Base-by-base conservation (phyloP, 768 basidiomycete species). In the Grammothele lineata region DNA sequence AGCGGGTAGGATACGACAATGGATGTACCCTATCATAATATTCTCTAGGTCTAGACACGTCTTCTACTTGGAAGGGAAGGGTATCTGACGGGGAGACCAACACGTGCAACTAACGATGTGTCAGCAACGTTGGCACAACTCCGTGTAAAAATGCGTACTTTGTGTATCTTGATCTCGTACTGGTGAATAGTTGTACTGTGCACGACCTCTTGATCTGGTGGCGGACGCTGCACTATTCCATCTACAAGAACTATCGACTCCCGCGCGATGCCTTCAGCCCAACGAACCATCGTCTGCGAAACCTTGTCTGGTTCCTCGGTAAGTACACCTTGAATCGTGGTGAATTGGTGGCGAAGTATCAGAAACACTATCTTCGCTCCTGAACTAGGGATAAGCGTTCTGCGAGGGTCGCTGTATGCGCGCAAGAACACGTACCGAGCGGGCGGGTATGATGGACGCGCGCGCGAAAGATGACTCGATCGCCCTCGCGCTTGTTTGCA, bases 221-320 rank as follows among this genome's bases (percentile, higher is more conserved):
- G 81, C n/a, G 85, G 83, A 62, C 78, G 83, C 62, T 83, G 78
- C 26, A 94, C 84, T 37, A 73, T 60, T 27, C 92, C 94, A 64
- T 92, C 84, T 5, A 96, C 86, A 21, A 93, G 78, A 2, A 98
- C 86, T 59, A 99, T 92, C 44, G 85, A 86, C 69, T 99, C 96
- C 53, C 80, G 77, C 14, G 83, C 71, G 44, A 98, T 69, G 22
- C 78, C 64, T 25, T 83, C 82, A n/a, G 85, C 80, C 87, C 88
- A 98, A 66, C 92, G 95, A 30, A 94, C 80, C 96, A 99, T 99
- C 62, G 91, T 91, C 67, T 92, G 93, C 37, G 91, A 94, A 17
- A 98, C 75, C 54, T 76, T 80, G 33, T 80, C 85, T 12, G 79
- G 73, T 22, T 84, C 70, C 19, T 87, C 80, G 37, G 74, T 67